Evolutionary conservation across 176 grass and related monocot genomes (phyloP).

Genomic region (Cenchrus purpureus): DNA sequence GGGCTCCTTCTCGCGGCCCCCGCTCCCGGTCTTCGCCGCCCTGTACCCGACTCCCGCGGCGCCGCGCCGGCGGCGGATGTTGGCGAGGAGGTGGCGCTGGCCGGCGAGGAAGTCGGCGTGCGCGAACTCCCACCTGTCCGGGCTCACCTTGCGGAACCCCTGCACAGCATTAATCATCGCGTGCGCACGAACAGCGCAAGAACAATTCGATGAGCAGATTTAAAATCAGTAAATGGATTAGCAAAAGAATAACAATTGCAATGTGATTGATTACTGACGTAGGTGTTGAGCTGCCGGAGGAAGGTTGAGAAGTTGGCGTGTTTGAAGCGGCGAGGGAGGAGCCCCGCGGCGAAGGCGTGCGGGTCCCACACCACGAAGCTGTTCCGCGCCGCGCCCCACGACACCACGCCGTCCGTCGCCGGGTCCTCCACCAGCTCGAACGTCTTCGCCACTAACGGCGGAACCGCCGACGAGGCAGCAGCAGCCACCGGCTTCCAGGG

Average conservation of each 20-base stretch:
- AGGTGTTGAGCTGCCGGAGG: conserved; percentile 66
- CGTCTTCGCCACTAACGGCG: conserved; percentile 56
- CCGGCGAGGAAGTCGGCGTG: conserved; percentile 61
- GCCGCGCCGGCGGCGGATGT: conserved; percentile 51
- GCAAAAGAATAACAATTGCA: not conserved
- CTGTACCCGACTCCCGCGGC: not conserved
- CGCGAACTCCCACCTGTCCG: conserved; percentile 76
- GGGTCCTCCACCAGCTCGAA: conserved; percentile 60
- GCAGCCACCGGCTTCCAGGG: not conserved
- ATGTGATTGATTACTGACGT: conserved; percentile 35
- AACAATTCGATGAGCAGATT: not conserved
- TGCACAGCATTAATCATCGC: conserved; percentile 3
- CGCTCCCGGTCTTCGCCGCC: not conserved
- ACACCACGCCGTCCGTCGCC: conserved; percentile 51
- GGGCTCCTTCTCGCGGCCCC: not conserved
- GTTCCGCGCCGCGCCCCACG: conserved; percentile 56
- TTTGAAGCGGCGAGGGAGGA: conserved; percentile 61
- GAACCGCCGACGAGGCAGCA: not conserved
- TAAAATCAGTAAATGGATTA: not conserved
- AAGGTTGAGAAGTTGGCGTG: conserved; percentile 62
- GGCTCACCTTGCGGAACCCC: conserved; percentile 65
- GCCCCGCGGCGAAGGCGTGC: conserved; percentile 47
- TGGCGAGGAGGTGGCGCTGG: conserved; percentile 63
- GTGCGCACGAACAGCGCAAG: not conserved
- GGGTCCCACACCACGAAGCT: conserved; percentile 64